Base-by-base conservation (phyloP, 805 yeast genomes). In the Lipomyces oligophaga region DNA sequence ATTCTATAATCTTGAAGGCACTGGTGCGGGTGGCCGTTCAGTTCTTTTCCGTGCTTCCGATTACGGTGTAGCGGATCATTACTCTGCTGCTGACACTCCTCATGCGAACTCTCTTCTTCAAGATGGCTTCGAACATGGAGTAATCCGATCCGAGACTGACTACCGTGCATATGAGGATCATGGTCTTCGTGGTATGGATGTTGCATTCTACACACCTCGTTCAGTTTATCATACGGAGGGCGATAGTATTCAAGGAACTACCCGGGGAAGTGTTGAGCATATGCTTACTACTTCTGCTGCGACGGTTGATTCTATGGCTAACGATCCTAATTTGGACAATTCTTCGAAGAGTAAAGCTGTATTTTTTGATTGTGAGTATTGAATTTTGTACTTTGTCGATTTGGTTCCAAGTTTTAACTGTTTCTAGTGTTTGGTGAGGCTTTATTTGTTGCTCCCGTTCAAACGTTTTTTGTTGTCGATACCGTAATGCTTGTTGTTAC, bases 11-110 rank as follows among this genome's bases (percentile, higher is more conserved):
- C 68, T 89, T 51, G 97, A 89, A 69, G 97, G 97, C 18, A 85
- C 96, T 0, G 97, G 97, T 2, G 83, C 93, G 1, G 96, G 96
- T 20, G 90, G 94, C 3, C 79, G 83, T 54, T 86, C 96, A 0
- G 72, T 85, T 13, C 68, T 89, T 28, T 87, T 89, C 65, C 76
- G 97, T 63, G 81, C 89, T 8, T 43, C 61, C 3, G 61, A 58
- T 27, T 49, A 73, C 52, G 85, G 84, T 1, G 77, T 86, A 10
- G 78, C 83, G 1, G 75, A 76, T 49, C 74, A 78, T 54, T 77
- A 71, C 49, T 75, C 76, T 52, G 63, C 71, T 19, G 71, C 72
- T 2, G 70, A 57, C 2, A 59, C 70, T 37, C 96, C 96, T 0
- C 86, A 79, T 68, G 96, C 84, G 3, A 78, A 79, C 45, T 85